These are phyloP conservation scores for Strigomonas galati DNA, from an alignment of 208 protist genomes.

Conservation along the genomic window DNA sequence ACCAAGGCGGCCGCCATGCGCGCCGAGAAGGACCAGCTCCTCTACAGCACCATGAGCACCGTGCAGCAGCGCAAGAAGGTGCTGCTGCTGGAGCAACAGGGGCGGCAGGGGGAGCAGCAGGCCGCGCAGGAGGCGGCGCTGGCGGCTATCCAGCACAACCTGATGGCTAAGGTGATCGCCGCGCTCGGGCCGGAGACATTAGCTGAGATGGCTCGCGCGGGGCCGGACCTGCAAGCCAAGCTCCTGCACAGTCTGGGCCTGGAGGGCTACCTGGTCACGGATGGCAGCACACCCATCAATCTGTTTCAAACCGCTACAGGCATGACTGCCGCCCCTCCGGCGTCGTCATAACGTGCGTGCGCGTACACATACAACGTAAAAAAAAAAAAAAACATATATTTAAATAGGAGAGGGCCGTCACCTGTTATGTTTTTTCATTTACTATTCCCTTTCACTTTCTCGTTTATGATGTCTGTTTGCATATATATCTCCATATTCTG, in stretches of 20 bases:
- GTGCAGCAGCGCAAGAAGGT: constrained; percentile 48
- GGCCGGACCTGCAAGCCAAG: constrained; percentile 76
- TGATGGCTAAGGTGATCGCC: constrained; percentile 45
- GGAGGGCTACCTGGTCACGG: constrained; percentile 90
- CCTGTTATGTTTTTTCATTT: constrained; percentile 10
- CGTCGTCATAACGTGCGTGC: neutral
- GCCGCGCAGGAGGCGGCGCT: constrained; percentile 19
- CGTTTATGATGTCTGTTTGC: too few species aligned
- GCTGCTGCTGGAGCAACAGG: constrained; percentile 37
- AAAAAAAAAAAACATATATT: too few species aligned
- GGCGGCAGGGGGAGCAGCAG: constrained; percentile 26
- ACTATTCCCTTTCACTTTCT: constrained; percentile 18
- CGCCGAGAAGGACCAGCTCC: constrained; percentile 60
- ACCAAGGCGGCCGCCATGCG: constrained; percentile 76
- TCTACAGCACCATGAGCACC: constrained; percentile 37
- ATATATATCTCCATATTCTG: too few species aligned
- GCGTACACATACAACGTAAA: too few species aligned
- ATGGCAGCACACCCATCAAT: constrained; percentile 91
- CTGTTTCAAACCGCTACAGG: constrained; percentile 84
- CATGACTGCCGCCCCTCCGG: constrained; percentile 30
- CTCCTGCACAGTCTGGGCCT: constrained; percentile 76
- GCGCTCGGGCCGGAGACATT: constrained; percentile 77
- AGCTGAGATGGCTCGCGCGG: constrained; percentile 72
- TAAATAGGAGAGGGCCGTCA: neutral
- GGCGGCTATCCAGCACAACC: constrained; percentile 1